Conservation (phyloP, 345 rosid species). For the Nephelium lappaceum region DNA sequence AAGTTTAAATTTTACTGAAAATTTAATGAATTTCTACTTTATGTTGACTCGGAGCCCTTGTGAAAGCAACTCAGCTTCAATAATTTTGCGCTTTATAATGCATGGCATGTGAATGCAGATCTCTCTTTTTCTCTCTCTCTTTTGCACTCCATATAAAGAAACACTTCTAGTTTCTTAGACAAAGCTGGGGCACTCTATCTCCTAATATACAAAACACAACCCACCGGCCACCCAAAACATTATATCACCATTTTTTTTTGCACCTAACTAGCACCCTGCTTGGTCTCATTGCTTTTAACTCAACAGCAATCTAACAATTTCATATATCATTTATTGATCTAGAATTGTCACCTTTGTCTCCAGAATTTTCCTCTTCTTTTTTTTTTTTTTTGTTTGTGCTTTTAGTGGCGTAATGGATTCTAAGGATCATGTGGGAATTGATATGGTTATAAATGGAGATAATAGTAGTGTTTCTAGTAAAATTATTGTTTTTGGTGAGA, state of each 20-base stretch:
- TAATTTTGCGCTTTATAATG: constrained; percentile 24
- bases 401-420: constrained; percentile 24
- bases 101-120: constrained; percentile 36
- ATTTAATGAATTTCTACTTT: background rate
- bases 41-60: constrained; percentile 14
- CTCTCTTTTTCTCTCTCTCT: background rate
- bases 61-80: constrained; percentile 26
- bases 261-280: background rate
- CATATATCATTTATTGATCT: background rate
- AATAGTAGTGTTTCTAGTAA: background rate
- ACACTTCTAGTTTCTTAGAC: background rate
- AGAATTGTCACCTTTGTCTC: no score
- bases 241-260: background rate
- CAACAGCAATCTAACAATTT: background rate
- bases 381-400: background rate
- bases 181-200: constrained; percentile 22
- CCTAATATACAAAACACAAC: constrained; percentile 7
- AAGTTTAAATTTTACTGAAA: background rate
- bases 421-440: constrained; percentile 45
- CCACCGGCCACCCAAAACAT: constrained; percentile 15
- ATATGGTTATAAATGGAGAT: constrained; percentile 20
- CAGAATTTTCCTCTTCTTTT: no score
- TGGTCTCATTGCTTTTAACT: constrained; percentile 3
- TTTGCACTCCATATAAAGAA: constrained; percentile 15
- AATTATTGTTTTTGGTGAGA: constrained; percentile 26